These are phyloP conservation scores for Obba rivulosa DNA, from an alignment of 768 basidiomycete genomes.

Conservation along the genomic window DNA sequence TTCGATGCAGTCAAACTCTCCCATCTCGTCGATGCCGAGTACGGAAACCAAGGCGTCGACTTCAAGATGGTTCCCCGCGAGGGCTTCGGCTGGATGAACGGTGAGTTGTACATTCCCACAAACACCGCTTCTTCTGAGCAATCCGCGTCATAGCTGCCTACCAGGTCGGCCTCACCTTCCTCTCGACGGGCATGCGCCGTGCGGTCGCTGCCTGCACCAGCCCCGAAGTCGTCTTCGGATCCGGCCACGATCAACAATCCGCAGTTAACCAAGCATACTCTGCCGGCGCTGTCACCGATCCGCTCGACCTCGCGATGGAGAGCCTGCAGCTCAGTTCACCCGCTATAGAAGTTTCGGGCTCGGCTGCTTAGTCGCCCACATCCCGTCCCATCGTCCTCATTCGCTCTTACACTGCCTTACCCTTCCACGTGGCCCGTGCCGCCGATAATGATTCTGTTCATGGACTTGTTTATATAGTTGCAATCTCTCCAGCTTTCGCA, in stretches of 20 bases:
- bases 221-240: slow-evolving; percentile 82
- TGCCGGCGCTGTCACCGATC: slow-evolving; percentile 24
- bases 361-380: background rate
- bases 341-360: slow-evolving; percentile 3
- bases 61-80: slow-evolving; percentile 97
- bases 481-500: too few relatives aligned
- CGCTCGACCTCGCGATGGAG: slow-evolving; percentile 36
- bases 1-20: slow-evolving; percentile 96
- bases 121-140: background rate
- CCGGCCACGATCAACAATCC: slow-evolving; percentile 28
- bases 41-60: slow-evolving; percentile 93
- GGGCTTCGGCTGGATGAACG: slow-evolving; percentile 98
- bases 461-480: too few relatives aligned
- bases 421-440: too few relatives aligned
- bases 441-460: too few relatives aligned
- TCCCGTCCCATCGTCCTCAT: too few relatives aligned
- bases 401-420: too few relatives aligned
- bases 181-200: slow-evolving; percentile 91
- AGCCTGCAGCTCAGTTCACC: slow-evolving; percentile 21
- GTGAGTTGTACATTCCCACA: slow-evolving; percentile 34
- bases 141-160: slow-evolving; percentile 63
- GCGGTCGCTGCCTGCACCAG: slow-evolving; percentile 94
- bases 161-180: slow-evolving; percentile 93
- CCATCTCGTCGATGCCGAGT: slow-evolving; percentile 95
- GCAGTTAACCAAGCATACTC: slow-evolving; percentile 29